These are phyloP conservation scores for Cornus florida DNA, from an alignment of 148 eudicot species.

Conservation along the genomic window DNA sequence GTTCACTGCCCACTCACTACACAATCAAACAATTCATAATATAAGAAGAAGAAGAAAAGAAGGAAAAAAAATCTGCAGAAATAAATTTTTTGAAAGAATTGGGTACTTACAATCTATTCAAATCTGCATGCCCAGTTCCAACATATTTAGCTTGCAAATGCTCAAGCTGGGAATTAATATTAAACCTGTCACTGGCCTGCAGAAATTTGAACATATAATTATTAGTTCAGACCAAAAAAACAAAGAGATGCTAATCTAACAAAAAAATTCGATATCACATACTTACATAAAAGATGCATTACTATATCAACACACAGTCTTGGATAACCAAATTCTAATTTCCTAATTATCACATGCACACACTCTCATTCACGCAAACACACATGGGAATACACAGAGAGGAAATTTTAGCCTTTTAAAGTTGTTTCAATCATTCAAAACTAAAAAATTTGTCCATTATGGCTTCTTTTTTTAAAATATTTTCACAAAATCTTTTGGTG, in stretches of 20 bases:
- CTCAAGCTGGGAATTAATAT: constrained; percentile 96
- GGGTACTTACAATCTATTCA: constrained; percentile 76
- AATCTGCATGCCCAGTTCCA: constrained; percentile 92
- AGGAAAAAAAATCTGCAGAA: not conserved
- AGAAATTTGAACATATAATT: not conserved
- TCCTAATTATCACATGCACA: no score
- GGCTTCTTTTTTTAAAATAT: not conserved
- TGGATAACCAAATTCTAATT: no score
- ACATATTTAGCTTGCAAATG: constrained; percentile 97
- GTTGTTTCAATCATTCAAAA: not conserved
- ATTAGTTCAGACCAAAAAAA: not conserved
- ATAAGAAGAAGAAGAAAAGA: not conserved
- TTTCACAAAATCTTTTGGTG: not conserved
- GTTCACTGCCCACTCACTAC: constrained; percentile 96
- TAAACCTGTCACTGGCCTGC: constrained; percentile 98
- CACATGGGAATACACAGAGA: no score
- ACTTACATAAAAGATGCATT: not conserved
- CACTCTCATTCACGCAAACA: no score
- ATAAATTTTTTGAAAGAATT: not conserved
- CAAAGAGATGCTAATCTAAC: no score
- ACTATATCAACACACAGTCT: not conserved
- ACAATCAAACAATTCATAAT: constrained; percentile 6
- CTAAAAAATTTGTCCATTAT: not conserved
- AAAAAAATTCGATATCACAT: no score
- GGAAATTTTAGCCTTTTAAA: not conserved